These are phyloP conservation scores for Entophlyctis luteolus DNA, from an alignment of 192 early-diverging fungal species.

Conservation along the genomic window DNA sequence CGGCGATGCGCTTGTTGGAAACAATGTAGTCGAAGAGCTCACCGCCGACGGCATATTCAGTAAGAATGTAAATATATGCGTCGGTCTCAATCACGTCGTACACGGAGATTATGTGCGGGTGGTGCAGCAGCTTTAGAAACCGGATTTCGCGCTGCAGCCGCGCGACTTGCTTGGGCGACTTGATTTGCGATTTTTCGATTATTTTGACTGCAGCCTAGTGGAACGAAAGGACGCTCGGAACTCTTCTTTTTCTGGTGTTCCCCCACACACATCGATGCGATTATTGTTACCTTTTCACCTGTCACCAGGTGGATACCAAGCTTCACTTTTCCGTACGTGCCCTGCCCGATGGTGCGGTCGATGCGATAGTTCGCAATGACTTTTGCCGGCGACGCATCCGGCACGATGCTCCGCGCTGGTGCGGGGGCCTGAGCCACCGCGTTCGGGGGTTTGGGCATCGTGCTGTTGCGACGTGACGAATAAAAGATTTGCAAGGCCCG, in stretches of 20 bases:
- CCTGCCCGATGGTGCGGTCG: constrained; percentile 52
- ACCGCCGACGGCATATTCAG: constrained; percentile 83
- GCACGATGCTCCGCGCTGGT: too few relatives aligned
- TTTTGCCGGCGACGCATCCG: neutral
- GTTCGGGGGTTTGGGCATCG: too few relatives aligned
- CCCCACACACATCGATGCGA: too few relatives aligned
- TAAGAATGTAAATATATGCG: constrained; percentile 76
- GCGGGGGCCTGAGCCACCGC: too few relatives aligned
- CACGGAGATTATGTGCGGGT: constrained; percentile 85
- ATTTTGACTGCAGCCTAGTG: constrained; percentile 41
- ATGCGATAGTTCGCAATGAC: constrained; percentile 38
- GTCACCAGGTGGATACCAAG: constrained; percentile 40
- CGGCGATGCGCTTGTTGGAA: constrained; percentile 70
- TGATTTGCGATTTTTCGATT: constrained; percentile 44
- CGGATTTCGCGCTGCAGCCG: constrained; percentile 68
- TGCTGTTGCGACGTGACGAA: too few relatives aligned
- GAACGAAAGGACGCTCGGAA: neutral
- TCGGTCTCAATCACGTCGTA: constrained; percentile 77
- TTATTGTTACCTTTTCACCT: constrained; percentile 33
- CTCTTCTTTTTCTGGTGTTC: too few relatives aligned
- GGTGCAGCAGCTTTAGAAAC: constrained; percentile 80
- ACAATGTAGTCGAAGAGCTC: constrained; percentile 86
- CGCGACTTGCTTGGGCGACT: constrained; percentile 60
- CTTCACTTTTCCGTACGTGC: constrained; percentile 56
- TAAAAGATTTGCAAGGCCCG: too few relatives aligned